Evolutionary conservation across 1,284 basidiomycete genomes (phyloP).

Genomic region (Sporisorium graminicola): DNA sequence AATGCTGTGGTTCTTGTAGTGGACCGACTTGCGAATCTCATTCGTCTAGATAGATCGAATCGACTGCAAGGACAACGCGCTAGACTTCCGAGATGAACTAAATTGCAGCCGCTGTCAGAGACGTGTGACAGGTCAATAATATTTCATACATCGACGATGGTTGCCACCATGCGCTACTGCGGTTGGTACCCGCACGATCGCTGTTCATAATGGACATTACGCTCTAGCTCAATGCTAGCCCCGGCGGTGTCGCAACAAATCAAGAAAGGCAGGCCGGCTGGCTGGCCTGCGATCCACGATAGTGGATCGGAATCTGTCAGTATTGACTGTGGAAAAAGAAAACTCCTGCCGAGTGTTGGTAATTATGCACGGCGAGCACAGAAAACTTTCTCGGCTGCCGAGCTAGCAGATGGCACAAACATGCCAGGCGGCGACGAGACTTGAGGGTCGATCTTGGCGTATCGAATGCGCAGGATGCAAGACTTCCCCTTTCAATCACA

Average conservation of each 20-base stretch:
- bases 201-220: neutral
- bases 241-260: neutral
- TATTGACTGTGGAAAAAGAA: too few relatives aligned
- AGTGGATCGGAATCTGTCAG: too few relatives aligned
- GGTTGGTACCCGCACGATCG: neutral
- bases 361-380: neutral
- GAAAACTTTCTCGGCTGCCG: neutral
- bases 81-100: slow-evolving; percentile 2
- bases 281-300: neutral
- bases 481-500: neutral
- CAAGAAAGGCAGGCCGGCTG: neutral
- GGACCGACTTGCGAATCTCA: neutral
- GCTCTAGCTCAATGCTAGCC: too few relatives aligned
- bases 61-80: neutral
- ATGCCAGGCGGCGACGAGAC: neutral
- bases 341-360: slow-evolving; percentile 17
- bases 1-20: neutral
- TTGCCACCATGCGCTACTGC: slow-evolving; percentile 1
- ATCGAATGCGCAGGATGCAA: neutral
- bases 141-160: neutral
- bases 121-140: slow-evolving; percentile 41
- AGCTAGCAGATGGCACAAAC: neutral
- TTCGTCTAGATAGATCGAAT: neutral
- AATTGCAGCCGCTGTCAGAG: slow-evolving; percentile 10
- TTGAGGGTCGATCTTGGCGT: slow-evolving; percentile 9